phyloP scores from a whole-genome alignment of 139 green algal species.

The Micractinium conductrix region DNA sequence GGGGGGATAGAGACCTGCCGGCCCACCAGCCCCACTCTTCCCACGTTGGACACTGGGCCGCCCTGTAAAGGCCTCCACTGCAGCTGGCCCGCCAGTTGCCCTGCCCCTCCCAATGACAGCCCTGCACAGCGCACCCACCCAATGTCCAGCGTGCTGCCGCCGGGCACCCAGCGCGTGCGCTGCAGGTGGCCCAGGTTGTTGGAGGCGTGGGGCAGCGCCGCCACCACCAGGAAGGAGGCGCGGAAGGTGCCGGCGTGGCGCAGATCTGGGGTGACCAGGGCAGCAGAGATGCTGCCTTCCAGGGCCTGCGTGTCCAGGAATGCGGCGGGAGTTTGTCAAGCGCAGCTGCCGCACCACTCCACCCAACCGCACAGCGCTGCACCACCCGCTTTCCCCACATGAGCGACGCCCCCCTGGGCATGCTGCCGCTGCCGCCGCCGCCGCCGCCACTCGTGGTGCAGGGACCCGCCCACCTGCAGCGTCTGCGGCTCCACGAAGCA shows the following conservation, averaged over 20 bases:
- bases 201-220: slow-evolving; percentile 28
- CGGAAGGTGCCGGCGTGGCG: slow-evolving; percentile 45
- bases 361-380: neutral
- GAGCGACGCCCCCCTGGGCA: neutral
- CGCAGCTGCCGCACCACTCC: too few species aligned
- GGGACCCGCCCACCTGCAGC: slow-evolving; percentile 3
- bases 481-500: slow-evolving; percentile 40
- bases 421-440: neutral
- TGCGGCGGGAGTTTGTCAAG: neutral
- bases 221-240: slow-evolving; percentile 56
- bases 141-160: slow-evolving; percentile 53
- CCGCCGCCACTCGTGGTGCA: neutral
- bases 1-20: too few species aligned
- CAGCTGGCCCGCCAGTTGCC: too few species aligned
- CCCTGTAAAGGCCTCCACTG: too few species aligned
- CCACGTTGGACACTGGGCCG: too few species aligned
- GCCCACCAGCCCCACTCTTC: too few species aligned
- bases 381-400: neutral
- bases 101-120: too few species aligned
- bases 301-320: neutral
- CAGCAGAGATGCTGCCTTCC: slow-evolving; percentile 38
- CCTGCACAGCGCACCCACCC: slow-evolving; percentile 23
- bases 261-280: slow-evolving; percentile 40
- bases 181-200: slow-evolving; percentile 57
- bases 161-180: slow-evolving; percentile 46